These are phyloP conservation scores for Suillus sp. DNA, from an alignment of 768 basidiomycete genomes.

Conservation along the genomic window DNA sequence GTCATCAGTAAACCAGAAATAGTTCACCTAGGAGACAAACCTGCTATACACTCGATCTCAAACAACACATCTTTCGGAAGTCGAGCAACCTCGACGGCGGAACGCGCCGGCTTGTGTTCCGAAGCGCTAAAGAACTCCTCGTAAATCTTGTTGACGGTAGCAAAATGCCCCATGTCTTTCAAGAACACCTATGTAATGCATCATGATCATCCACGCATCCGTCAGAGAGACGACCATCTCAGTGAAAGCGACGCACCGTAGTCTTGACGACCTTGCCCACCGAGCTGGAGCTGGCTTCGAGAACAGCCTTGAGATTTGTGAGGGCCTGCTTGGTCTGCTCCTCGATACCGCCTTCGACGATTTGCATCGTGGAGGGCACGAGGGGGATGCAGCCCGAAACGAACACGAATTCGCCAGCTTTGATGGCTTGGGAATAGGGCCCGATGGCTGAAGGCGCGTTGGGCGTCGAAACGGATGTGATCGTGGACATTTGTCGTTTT, in stretches of 20 bases:
- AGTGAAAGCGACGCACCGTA: slow-evolving; percentile 56
- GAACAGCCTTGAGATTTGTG: slow-evolving; percentile 80
- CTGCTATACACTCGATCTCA: slow-evolving; percentile 90
- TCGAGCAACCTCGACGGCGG: slow-evolving; percentile 85
- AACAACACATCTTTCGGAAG: slow-evolving; percentile 91
- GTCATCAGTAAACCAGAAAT: background rate
- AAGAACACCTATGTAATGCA: slow-evolving; percentile 70
- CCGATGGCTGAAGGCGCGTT: slow-evolving; percentile 75
- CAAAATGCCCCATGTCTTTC: slow-evolving; percentile 92
- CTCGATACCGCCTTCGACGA: slow-evolving; percentile 76
- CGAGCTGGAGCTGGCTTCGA: slow-evolving; percentile 81
- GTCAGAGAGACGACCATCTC: background rate
- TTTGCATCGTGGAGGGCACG: slow-evolving; percentile 66
- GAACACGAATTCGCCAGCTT: slow-evolving; percentile 83
- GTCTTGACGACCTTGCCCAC: slow-evolving; percentile 87
- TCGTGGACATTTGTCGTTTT: slow-evolving; percentile 11
- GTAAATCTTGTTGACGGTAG: slow-evolving; percentile 78
- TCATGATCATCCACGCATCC: background rate
- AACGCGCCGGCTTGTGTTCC: slow-evolving; percentile 89
- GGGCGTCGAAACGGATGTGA: slow-evolving; percentile 4
- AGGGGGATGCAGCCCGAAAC: slow-evolving; percentile 88
- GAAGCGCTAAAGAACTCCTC: slow-evolving; percentile 70
- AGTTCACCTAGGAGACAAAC: slow-evolving; percentile 37
- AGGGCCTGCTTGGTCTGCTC: slow-evolving; percentile 83
- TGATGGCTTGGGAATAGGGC: slow-evolving; percentile 88